phyloP scores from a whole-genome alignment of 2,329 filamentous ascomycete genomes.

The Biscogniauxia mediterranea region DNA sequence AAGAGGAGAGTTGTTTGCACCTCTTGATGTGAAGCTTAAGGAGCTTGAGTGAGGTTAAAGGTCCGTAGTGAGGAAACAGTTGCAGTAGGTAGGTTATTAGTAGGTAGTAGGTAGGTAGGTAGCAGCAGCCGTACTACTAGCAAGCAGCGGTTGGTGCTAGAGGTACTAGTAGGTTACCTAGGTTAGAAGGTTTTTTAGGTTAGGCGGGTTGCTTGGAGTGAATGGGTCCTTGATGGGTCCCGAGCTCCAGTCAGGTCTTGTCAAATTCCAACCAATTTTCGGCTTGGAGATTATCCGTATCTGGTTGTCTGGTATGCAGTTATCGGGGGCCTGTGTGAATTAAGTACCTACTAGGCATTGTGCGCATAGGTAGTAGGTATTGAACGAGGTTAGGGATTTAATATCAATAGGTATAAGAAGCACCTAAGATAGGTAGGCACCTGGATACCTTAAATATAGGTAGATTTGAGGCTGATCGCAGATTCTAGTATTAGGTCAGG shows the following conservation, averaged over 20 bases:
- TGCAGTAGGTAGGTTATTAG: not conserved
- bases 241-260: not conserved
- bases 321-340: not conserved
- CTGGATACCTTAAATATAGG: no score
- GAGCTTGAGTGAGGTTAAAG: not conserved
- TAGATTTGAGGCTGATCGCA: not conserved
- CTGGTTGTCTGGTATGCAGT: not conserved
- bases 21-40: not conserved
- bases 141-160: no score
- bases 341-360: no score
- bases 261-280: not conserved
- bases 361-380: no score
- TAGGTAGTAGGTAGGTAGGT: no score
- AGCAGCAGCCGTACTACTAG: no score
- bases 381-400: no score
- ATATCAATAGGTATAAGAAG: no score
- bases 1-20: not conserved
- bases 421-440: not conserved
- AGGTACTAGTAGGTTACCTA: no score
- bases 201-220: no score
- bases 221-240: no score
- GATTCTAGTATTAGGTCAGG: not conserved
- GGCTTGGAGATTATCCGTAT: not conserved
- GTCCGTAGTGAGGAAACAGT: not conserved
- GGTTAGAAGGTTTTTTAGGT: no score